Evolutionary conservation across 2,329 filamentous ascomycete species (phyloP).

Genomic region (Aspergillus luchuensis): DNA sequence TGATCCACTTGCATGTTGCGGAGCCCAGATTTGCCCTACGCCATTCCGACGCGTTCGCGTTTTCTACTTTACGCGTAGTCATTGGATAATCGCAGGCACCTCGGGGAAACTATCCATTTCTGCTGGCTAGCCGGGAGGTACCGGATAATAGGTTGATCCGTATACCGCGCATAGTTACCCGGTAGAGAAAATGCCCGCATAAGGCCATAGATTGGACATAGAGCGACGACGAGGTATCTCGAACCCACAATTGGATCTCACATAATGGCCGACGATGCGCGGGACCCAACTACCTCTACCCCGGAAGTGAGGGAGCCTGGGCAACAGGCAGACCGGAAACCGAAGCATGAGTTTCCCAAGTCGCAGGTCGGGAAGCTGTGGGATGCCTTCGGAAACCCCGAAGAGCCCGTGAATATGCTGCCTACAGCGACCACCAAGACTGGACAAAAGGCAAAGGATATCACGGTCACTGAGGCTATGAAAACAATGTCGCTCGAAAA

Average conservation of each 20-base stretch:
- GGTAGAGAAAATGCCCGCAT: constrained; percentile 12
- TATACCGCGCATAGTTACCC: constrained; percentile 15
- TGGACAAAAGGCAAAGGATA: constrained; percentile 54
- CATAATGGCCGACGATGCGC: constrained; percentile 45
- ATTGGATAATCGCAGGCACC: constrained; percentile 18
- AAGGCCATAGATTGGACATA: constrained; percentile 1
- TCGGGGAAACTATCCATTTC: constrained; percentile 25
- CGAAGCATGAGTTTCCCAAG: constrained; percentile 47
- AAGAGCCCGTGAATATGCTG: constrained; percentile 57
- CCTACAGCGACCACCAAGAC: constrained; percentile 61
- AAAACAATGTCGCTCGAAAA: constrained; percentile 57
- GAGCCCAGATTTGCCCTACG: constrained; percentile 21
- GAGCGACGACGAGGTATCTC: constrained; percentile 7
- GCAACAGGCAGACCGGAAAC: constrained; percentile 30
- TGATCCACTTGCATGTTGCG: constrained; percentile 14
- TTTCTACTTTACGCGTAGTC: constrained; percentile 32
- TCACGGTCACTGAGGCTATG: constrained; percentile 44
- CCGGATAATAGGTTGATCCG: constrained; percentile 18
- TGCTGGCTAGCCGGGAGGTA: neutral
- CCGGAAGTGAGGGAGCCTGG: constrained; percentile 17
- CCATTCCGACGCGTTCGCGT: constrained; percentile 39
- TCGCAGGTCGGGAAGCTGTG: constrained; percentile 52
- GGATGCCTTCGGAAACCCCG: constrained; percentile 50
- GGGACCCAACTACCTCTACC: constrained; percentile 27
- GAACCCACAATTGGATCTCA: constrained; percentile 7